These are phyloP conservation scores for Lactuca sativa DNA, from an alignment of 129 eudicot species.

Conservation along the genomic window DNA sequence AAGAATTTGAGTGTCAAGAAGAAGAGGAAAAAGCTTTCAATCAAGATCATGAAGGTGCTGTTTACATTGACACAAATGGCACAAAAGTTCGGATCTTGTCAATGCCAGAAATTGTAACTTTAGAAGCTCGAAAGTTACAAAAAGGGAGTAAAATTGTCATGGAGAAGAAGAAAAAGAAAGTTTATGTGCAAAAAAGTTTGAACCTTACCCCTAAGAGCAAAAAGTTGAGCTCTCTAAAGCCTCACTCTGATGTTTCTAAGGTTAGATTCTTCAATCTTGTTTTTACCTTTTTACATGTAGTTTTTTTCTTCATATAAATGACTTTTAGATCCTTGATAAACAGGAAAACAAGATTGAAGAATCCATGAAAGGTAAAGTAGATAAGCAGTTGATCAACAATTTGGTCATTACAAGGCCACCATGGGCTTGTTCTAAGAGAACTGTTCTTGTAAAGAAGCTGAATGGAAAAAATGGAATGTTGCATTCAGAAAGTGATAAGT, in stretches of 20 bases:
- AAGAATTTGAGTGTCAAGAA: slow-evolving; percentile 38
- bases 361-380: slow-evolving; percentile 1
- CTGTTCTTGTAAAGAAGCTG: slow-evolving; percentile 35
- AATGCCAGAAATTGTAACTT: slow-evolving; percentile 15
- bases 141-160: slow-evolving; percentile 38
- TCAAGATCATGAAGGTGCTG: slow-evolving; percentile 59
- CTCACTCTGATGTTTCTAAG: not conserved
- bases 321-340: slow-evolving; percentile 10
- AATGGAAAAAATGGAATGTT: slow-evolving; percentile 9
- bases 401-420: slow-evolving; percentile 34
- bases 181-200: slow-evolving; percentile 14
- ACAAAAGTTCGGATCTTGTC: slow-evolving; percentile 83
- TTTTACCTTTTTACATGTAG: not conserved
- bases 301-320: not conserved
- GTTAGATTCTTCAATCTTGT: slow-evolving; percentile 37
- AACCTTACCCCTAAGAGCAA: slow-evolving; percentile 30
- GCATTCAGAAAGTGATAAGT: slow-evolving; percentile 28
- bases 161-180: slow-evolving; percentile 35
- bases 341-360: slow-evolving; percentile 36
- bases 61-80: slow-evolving; percentile 74
- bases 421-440: slow-evolving; percentile 67
- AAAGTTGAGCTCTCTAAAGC: slow-evolving; percentile 27
- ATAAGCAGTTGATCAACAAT: not conserved
- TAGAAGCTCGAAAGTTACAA: slow-evolving; percentile 30
- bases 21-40: slow-evolving; percentile 25